Base-by-base conservation (phyloP, 1,284 basidiomycete species). In the Malassezia equina region DNA sequence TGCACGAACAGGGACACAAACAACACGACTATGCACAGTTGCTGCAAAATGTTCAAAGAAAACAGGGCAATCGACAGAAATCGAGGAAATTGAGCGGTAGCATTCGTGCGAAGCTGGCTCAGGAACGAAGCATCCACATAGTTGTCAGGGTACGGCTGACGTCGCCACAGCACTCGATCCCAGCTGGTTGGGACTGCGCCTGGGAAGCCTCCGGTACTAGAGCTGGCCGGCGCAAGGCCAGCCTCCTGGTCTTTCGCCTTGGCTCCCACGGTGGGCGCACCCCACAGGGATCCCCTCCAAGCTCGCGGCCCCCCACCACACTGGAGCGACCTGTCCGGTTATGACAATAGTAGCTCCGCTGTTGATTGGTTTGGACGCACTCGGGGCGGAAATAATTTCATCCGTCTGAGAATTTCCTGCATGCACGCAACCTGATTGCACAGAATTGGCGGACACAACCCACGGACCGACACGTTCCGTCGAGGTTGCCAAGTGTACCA, bases 121-220 rank as follows among this genome's bases (percentile, higher is more conserved):
- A 93, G 79, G 74, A 93, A 94, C 8, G 82, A 79, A 2, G 77
- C 76, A 9, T 86, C 85, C 47, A 94, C 84, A 76, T 89, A 83
- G 73, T 91, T 90, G 76, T 94, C 90, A 13, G 86, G 83, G 70
- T 81, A 86, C 5, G 81, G 78, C 69, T 86, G 86, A 58, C 75
- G 78, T 69, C 83, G 83, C 88, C 89, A 94, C 17, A 95, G 81
- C n/a, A 86, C 79, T 69, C 84, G 86, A 71, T 84, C 82, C 86
- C 88, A 93, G 62, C 24, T 43, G 11, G 41, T 9, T 12, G 8
- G 9, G 1, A 9, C 36, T 7, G 19, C 4, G 4, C 21, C 13
- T 24, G 2, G 13, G 2, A 7, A 2, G 7, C 5, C 13, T 3
- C 17, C 36, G 19, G 11, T 19, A 5, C 36, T 19, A 5, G 36